phyloP scores from a whole-genome alignment of 257 asterid species.

The Solanum paucissectum region DNA sequence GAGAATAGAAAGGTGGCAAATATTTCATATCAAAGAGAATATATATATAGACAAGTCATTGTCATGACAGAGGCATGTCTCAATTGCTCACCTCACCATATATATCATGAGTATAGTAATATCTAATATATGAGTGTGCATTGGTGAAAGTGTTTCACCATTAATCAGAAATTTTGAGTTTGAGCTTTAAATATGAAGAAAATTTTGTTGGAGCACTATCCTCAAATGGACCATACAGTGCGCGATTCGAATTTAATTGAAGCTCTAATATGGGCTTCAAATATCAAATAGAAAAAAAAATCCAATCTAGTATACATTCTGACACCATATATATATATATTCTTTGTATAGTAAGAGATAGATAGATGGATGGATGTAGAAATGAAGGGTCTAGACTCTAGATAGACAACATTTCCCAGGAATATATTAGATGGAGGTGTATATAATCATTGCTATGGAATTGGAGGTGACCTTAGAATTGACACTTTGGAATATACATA shows the following conservation, averaged over 20 bases:
- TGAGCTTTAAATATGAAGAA: too few relatives aligned
- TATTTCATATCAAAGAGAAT: neutral
- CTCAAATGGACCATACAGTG: fast-evolving
- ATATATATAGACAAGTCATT: neutral
- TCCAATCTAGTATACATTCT: neutral
- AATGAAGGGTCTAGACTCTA: neutral
- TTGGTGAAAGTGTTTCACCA: too few relatives aligned
- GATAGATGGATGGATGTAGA: neutral
- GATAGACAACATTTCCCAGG: neutral
- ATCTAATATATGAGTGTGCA: neutral
- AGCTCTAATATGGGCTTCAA: too few relatives aligned
- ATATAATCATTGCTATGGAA: neutral
- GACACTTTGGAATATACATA: neutral
- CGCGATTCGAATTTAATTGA: too few relatives aligned
- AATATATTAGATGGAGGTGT: neutral
- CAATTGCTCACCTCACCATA: neutral
- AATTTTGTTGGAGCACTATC: too few relatives aligned
- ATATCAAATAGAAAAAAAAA: too few relatives aligned
- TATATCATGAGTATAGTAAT: neutral
- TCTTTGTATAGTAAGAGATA: neutral
- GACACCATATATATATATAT: neutral
- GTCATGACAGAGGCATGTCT: constrained; percentile 1
- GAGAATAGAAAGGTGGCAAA: neutral
- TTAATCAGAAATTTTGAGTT: fast-evolving
- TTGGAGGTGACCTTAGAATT: neutral